These are phyloP conservation scores for Suillus variegatus DNA, from an alignment of 768 basidiomycete species.

Conservation along the genomic window DNA sequence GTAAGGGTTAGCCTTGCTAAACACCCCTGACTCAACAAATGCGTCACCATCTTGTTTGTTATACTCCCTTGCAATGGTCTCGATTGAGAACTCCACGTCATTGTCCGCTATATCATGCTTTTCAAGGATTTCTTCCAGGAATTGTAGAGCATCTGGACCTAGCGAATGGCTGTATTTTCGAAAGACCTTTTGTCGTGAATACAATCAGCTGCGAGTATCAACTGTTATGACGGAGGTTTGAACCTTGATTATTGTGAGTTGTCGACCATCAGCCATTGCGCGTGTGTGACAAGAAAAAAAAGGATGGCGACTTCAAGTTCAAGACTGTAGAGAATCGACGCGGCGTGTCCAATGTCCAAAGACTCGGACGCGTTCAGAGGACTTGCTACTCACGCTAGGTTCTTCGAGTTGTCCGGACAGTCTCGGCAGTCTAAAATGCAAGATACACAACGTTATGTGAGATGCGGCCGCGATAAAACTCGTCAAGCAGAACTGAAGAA, in stretches of 20 bases:
- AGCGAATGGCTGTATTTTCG: conserved; percentile 88
- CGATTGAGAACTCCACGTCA: conserved; percentile 73
- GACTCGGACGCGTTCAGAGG: background rate
- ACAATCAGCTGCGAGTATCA: conserved; percentile 1
- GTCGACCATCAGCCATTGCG: conserved; percentile 39
- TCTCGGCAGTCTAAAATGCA: background rate
- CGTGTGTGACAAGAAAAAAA: background rate
- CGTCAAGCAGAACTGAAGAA: background rate
- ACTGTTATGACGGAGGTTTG: background rate
- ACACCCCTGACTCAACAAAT: conserved; percentile 11
- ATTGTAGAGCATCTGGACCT: conserved; percentile 73
- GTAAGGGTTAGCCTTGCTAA: conserved; percentile 3
- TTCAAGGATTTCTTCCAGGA: conserved; percentile 71
- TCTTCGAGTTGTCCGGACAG: background rate
- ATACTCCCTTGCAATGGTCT: conserved; percentile 82
- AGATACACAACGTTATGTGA: background rate
- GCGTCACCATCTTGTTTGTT: conserved; percentile 81
- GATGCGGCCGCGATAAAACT: background rate
- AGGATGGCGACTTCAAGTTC: background rate
- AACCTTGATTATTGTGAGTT: conserved; percentile 48
- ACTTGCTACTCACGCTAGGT: background rate
- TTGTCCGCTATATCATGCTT: conserved; percentile 69
- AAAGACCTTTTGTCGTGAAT: conserved; percentile 57
- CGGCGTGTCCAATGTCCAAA: background rate
- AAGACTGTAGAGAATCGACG: background rate